phyloP scores from a whole-genome alignment of 352 stramenopile genomes.

The Phytopythium oedochilum region DNA sequence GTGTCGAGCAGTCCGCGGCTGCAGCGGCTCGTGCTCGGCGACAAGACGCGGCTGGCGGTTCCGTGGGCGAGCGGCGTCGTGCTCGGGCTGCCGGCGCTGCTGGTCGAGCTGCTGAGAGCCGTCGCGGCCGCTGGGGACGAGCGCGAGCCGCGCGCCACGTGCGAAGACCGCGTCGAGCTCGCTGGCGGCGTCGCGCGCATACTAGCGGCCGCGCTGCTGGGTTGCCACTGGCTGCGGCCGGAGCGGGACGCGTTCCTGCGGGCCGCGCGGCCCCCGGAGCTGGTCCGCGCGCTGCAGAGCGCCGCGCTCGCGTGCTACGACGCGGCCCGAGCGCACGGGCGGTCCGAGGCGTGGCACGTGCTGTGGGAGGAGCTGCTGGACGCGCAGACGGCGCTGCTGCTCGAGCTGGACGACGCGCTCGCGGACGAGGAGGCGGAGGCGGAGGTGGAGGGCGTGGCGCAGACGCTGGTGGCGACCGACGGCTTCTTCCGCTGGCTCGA shows the following conservation, averaged over 20 bases:
- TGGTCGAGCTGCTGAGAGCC: background rate
- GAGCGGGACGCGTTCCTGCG: constrained; percentile 10
- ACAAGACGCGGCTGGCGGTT: constrained; percentile 26
- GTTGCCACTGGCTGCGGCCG: constrained; percentile 15
- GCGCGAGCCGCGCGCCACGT: too few species aligned
- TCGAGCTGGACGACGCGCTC: constrained; percentile 39
- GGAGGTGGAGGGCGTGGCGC: constrained; percentile 18
- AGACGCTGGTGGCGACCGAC: constrained; percentile 13
- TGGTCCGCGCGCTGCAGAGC: constrained; percentile 14
- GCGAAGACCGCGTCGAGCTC: constrained; percentile 9
- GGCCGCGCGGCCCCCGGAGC: constrained; percentile 6
- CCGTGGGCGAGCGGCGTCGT: constrained; percentile 14
- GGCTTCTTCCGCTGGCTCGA: constrained; percentile 22
- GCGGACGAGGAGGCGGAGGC: constrained; percentile 12
- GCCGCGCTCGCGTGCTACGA: constrained; percentile 1
- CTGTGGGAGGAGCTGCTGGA: constrained; percentile 41
- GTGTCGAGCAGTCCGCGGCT: constrained; percentile 23
- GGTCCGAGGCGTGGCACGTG: constrained; percentile 1
- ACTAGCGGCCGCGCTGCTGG: constrained; percentile 20
- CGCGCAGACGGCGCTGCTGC: constrained; percentile 34
- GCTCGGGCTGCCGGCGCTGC: background rate
- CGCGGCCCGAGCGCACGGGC: background rate
- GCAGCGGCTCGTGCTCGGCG: constrained; percentile 46
- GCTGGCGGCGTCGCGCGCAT: constrained; percentile 11
- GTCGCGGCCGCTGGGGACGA: background rate